phyloP scores from a whole-genome alignment of 768 basidiomycete species.

The Porphyrellus cyaneotinctus region DNA sequence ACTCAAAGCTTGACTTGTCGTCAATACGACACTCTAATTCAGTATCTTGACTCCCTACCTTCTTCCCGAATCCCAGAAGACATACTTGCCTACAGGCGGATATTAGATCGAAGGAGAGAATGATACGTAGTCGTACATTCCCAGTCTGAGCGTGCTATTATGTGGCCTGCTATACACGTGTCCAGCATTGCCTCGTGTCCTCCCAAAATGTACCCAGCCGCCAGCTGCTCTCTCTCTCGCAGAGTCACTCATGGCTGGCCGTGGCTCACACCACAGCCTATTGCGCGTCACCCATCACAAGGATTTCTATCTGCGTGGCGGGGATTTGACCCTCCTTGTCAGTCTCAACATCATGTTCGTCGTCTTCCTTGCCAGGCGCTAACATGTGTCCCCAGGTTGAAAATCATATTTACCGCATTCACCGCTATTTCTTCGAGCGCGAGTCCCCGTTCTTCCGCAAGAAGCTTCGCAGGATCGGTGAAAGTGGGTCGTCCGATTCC shows the following conservation, averaged over 20 bases:
- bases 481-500: conserved; percentile 36
- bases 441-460: conserved; percentile 50
- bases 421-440: conserved; percentile 59
- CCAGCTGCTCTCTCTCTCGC: conserved; percentile 20
- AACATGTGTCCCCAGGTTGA: conserved; percentile 43
- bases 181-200: no score
- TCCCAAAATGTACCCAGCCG: no score
- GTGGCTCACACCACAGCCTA: conserved; percentile 20
- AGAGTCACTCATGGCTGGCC: conserved; percentile 22
- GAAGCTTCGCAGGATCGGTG: conserved; percentile 30
- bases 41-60: no score
- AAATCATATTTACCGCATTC: conserved; percentile 51
- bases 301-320: conserved; percentile 54
- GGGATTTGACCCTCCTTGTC: conserved; percentile 57
- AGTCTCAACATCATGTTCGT: conserved; percentile 17
- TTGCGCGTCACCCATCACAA: conserved; percentile 34
- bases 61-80: no score
- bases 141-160: no score
- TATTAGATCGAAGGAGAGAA: no score
- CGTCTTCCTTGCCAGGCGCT: conserved; percentile 4
- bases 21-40: no score
- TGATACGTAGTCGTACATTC: no score
- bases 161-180: no score
- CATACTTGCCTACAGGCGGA: no score
- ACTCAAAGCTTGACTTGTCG: no score